Percentiles rank a stretch among this genome's conserved stretches.
phyloP scores from a whole-genome alignment of 768 basidiomycete species.

The Cystofilobasidium capitatum region DNA sequence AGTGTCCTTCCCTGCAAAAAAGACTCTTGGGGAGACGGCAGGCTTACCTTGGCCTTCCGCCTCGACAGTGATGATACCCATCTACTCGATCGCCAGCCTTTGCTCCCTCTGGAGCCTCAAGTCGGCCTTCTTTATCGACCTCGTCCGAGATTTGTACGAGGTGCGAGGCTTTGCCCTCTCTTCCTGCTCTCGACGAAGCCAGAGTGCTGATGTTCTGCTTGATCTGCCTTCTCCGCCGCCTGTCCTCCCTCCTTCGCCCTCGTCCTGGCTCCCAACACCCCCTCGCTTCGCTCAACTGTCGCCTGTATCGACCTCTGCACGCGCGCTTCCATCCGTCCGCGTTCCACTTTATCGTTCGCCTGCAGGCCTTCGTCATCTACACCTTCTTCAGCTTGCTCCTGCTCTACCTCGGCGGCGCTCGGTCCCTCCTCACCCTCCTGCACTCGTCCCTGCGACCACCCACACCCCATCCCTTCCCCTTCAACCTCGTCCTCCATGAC shows the following conservation, averaged over 20 bases:
- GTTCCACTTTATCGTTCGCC: not conserved
- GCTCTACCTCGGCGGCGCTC: slow-evolving; percentile 62
- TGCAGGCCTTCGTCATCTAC: slow-evolving; percentile 41
- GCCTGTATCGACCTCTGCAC: slow-evolving; percentile 69
- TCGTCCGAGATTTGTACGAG: slow-evolving; percentile 89
- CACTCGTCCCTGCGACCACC: slow-evolving; percentile 69
- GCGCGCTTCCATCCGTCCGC: slow-evolving; percentile 1
- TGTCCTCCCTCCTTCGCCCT: not conserved
- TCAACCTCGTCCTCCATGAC: slow-evolving; percentile 69
- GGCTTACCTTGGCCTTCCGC: not conserved
- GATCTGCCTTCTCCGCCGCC: not conserved
- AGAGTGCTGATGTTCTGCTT: not conserved
- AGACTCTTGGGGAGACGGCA: slow-evolving; percentile 91
- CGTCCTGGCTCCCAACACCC: not conserved
- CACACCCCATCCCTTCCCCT: slow-evolving; percentile 75
- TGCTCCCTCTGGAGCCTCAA: slow-evolving; percentile 89
- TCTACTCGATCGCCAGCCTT: slow-evolving; percentile 82
- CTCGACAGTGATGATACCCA: slow-evolving; percentile 46
- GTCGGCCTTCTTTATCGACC: slow-evolving; percentile 93
- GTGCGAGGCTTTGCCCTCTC: slow-evolving; percentile 43
- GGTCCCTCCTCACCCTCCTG: slow-evolving; percentile 79
- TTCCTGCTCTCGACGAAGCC: not conserved
- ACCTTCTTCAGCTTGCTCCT: slow-evolving; percentile 36
- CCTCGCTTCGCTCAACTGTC: slow-evolving; percentile 61
- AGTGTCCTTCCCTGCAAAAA: slow-evolving; percentile 53